These are phyloP conservation scores for Sistotremastrum suecicum DNA, from an alignment of 768 basidiomycete species.

Conservation along the genomic window DNA sequence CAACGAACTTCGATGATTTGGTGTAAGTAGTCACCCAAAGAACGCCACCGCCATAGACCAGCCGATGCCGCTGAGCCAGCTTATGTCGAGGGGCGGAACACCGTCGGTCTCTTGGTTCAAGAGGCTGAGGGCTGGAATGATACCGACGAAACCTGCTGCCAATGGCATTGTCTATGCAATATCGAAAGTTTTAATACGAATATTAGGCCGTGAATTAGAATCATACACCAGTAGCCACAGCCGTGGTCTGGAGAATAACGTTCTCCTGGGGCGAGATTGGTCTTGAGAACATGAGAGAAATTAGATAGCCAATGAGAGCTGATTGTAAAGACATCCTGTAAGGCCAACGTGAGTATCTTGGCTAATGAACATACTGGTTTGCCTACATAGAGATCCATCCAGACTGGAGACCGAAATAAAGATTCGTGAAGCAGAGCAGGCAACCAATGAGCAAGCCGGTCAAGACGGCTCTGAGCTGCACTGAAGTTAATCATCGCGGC, in stretches of 20 bases:
- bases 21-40: conserved; percentile 48
- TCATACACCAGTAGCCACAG: conserved; percentile 69
- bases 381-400: conserved; percentile 81
- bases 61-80: conserved; percentile 56
- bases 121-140: conserved; percentile 77
- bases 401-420: conserved; percentile 77
- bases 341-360: neutral
- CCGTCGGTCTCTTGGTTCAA: conserved; percentile 68
- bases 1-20: neutral
- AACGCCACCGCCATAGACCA: conserved; percentile 92
- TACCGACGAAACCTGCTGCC: conserved; percentile 82
- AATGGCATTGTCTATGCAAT: conserved; percentile 48
- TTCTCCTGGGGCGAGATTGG: conserved; percentile 86
- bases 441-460: conserved; percentile 78
- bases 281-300: conserved; percentile 58
- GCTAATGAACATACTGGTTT: conserved; percentile 3
- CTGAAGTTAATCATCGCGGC: neutral
- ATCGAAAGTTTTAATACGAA: conserved; percentile 16
- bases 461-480: conserved; percentile 40
- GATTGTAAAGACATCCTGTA: conserved; percentile 91
- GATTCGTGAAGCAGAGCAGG: conserved; percentile 83
- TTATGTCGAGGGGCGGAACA: conserved; percentile 55
- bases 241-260: conserved; percentile 88
- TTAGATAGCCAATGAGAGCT: conserved; percentile 78
- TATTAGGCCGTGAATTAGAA: conserved; percentile 23